Percentiles rank a stretch among this genome's conserved stretches.
Evolutionary conservation across 495 filamentous ascomycete species (phyloP).

Genomic region (Evansstolkia leycettana): DNA sequence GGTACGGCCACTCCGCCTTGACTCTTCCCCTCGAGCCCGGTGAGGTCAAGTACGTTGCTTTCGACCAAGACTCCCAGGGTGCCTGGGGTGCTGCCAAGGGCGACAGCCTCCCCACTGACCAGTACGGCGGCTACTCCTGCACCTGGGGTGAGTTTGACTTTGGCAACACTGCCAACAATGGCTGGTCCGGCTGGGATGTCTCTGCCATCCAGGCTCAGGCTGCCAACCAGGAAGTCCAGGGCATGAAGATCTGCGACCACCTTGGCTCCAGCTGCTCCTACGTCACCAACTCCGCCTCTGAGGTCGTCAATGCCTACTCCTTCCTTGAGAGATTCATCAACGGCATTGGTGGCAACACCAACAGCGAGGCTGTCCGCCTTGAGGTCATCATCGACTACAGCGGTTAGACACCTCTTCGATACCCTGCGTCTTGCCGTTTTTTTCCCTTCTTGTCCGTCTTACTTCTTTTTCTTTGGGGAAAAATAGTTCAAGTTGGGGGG

Average conservation of each 20-base stretch:
- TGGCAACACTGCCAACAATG: constrained; percentile 18
- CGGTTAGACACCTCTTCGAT: neutral
- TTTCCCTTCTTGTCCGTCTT: constrained; percentile 3
- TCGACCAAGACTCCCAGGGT: constrained; percentile 34
- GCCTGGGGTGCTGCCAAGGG: constrained; percentile 23
- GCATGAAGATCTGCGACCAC: constrained; percentile 31
- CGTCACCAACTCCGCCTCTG: constrained; percentile 15
- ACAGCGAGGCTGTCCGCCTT: constrained; percentile 19
- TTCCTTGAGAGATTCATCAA: constrained; percentile 12
- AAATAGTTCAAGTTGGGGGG: no score
- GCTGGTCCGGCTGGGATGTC: constrained; percentile 39
- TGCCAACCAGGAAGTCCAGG: constrained; percentile 19
- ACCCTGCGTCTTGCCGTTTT: constrained; percentile 4
- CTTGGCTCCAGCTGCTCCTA: constrained; percentile 18
- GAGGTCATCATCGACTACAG: constrained; percentile 22
- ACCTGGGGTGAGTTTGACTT: constrained; percentile 37
- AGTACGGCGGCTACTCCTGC: constrained; percentile 21
- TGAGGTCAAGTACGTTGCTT: constrained; percentile 30
- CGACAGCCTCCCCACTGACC: constrained; percentile 16
- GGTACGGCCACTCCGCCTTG: constrained; percentile 25
- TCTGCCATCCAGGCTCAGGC: constrained; percentile 34
- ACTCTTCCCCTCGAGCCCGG: constrained; percentile 30
- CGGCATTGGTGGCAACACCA: constrained; percentile 14
- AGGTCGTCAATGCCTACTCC: constrained; percentile 27
- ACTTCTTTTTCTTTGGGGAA: neutral